These are phyloP conservation scores for Arthrobotrys sphaeroides DNA, from an alignment of 2,329 filamentous ascomycete genomes.

Conservation along the genomic window DNA sequence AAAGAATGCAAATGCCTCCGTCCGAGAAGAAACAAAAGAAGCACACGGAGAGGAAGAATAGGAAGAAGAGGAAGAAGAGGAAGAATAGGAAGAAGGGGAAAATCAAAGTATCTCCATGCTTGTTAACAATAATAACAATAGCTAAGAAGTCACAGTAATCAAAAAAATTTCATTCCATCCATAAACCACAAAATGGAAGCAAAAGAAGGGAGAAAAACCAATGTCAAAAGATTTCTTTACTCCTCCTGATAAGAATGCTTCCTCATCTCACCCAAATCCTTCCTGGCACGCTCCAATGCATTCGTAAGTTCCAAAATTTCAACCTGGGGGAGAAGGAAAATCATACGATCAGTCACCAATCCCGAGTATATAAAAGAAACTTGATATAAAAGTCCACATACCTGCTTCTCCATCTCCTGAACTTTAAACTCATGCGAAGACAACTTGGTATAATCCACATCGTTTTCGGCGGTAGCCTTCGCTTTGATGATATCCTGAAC, in stretches of 20 bases:
- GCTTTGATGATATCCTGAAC: conserved; percentile 94
- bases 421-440: conserved; percentile 98
- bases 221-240: background rate
- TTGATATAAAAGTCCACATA: conserved; percentile 64
- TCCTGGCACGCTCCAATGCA: conserved; percentile 77
- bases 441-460: conserved; percentile 88
- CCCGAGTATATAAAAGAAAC: background rate
- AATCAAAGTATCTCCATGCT: no score
- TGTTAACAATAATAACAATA: background rate
- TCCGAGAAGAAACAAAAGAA: background rate
- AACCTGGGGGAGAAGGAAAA: conserved; percentile 71
- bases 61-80: background rate
- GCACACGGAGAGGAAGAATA: background rate
- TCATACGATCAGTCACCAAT: conserved; percentile 54
- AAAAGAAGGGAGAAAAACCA: background rate
- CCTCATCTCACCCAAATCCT: conserved; percentile 93
- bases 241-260: conserved; percentile 90
- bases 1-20: background rate
- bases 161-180: no score
- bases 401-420: conserved; percentile 99
- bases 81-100: background rate
- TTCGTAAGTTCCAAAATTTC: conserved; percentile 98
- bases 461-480: conserved; percentile 78
- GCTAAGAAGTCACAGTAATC: background rate
- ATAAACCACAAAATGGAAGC: background rate